A percentile compares a stretch with the other conserved stretches of the same genome.
phyloP scores from a whole-genome alignment of 805 yeast genomes.

The Zygosaccharomyces gambellarensis region DNA sequence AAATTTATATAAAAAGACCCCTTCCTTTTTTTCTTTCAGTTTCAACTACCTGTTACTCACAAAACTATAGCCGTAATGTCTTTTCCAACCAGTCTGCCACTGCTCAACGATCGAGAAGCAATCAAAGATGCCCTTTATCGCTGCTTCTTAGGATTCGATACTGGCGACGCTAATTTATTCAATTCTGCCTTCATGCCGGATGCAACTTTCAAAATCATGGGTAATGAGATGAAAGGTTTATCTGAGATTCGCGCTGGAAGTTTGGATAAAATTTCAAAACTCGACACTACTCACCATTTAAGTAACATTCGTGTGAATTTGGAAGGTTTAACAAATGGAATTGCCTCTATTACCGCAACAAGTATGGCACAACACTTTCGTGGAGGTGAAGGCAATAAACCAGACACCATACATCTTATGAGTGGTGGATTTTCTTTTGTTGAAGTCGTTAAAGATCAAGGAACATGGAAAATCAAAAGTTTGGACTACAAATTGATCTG shows the following conservation, averaged over 20 bases:
- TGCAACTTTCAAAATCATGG: conserved; percentile 1
- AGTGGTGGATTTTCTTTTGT: conserved; percentile 2
- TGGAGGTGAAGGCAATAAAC: conserved; percentile 1
- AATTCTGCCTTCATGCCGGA: conserved; percentile 5
- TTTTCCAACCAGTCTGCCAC: not conserved
- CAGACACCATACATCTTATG: conserved; percentile 1
- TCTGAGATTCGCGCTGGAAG: conserved; percentile 1
- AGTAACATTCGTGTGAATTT: conserved; percentile 6
- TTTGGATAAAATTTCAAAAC: conserved; percentile 2
- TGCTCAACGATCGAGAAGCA: conserved; percentile 5
- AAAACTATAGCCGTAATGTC: not conserved
- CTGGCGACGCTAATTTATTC: conserved; percentile 1
- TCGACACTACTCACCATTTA: conserved; percentile 7
- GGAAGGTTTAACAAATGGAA: not conserved
- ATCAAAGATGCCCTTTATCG: conserved; percentile 7
- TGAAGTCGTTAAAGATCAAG: conserved; percentile 1
- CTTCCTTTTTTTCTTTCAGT: not conserved
- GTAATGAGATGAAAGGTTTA: conserved; percentile 1
- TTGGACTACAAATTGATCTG: conserved; percentile 2
- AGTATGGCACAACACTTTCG: conserved; percentile 8
- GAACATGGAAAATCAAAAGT: conserved; percentile 4
- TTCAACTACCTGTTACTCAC: not conserved
- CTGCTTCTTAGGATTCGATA: conserved; percentile 5
- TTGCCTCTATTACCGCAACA: conserved; percentile 5
- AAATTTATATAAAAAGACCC: no score